Evolutionary conservation across 345 rosid genomes (phyloP).

Genomic region (Melaleuca alternifolia): DNA sequence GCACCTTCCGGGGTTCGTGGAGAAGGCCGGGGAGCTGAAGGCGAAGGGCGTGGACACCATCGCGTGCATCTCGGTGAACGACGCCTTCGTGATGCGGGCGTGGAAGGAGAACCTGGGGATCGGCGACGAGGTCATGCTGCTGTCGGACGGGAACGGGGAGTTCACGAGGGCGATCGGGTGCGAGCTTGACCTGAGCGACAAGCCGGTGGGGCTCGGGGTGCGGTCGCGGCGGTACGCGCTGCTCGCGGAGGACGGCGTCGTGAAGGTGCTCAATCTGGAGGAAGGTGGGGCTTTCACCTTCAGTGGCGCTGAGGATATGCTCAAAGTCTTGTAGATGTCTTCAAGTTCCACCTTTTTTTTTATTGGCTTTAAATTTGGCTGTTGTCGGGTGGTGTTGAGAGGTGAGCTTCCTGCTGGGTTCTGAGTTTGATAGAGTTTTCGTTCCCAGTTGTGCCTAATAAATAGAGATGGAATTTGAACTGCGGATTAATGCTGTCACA

Average conservation of each 20-base stretch:
- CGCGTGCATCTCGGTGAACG: constrained; percentile 94
- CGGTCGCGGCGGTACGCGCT: constrained; percentile 80
- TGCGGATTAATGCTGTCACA: background rate
- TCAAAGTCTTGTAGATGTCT: constrained; percentile 47
- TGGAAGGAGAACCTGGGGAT: constrained; percentile 73
- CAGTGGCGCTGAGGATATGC: constrained; percentile 82
- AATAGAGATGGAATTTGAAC: background rate
- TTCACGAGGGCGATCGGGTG: constrained; percentile 72
- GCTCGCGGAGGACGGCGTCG: constrained; percentile 76
- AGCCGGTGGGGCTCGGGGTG: constrained; percentile 70
- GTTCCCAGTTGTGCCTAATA: background rate
- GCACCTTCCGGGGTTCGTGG: constrained; percentile 86
- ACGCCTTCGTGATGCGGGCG: constrained; percentile 78
- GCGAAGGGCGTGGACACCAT: constrained; percentile 77
- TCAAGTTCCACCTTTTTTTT: too few species aligned
- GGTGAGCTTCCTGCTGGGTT: background rate
- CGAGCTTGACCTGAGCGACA: constrained; percentile 75
- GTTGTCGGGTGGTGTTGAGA: background rate
- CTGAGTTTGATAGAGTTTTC: background rate
- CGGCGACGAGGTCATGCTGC: constrained; percentile 57
- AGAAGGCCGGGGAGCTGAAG: constrained; percentile 63
- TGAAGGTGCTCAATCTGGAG: constrained; percentile 73
- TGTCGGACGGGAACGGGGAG: constrained; percentile 71
- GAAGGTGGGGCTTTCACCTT: constrained; percentile 92
- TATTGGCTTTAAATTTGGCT: background rate